Base-by-base conservation (phyloP, 2,329 filamentous ascomycete genomes). In the Penicillium sp. region DNA sequence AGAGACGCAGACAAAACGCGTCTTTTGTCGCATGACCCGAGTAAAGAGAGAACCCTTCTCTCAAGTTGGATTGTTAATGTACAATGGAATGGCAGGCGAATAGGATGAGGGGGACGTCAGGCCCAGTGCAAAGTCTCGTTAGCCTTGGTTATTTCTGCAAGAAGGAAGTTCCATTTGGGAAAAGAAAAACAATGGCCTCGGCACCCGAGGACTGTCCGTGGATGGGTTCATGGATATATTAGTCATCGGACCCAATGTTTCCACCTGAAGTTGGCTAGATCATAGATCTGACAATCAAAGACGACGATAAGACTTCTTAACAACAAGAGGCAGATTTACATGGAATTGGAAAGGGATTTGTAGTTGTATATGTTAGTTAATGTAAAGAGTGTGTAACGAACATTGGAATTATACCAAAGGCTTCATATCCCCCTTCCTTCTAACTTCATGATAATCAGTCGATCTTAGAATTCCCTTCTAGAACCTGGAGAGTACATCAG, bases 1-100 rank as follows among this genome's bases (percentile, higher is more conserved):
- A 4, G 82, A 85, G 54, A 85, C 75, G 69, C 82, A 84, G 31
- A 85, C 80, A 43, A 85, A 77, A 57, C 82, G 78, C 44, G 81
- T 80, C 58, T 73, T 79, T 56, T 63, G 70, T 44, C 53, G 62
- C 67, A 72, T 71, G 26, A 35, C 52, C 42, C 29, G 40, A 53
- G 49, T 22, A 49, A 53, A 14, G 42, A 37, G 14, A 13, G 16
- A 7, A 29, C 24, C 24, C 47, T 29, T 29, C 32, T 18, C 20
- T 49, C 32, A 40, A 40, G n/a, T 3, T 16, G 40, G n/a, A 20
- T 22, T 39, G 26, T 38, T 45, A 35, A 4, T 44, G 13, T 43
- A 13, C 45, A 24, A 24, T 39, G 50, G 35, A 16, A 38, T 50
- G 22, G 34, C 39, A 46, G 46, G 14, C 43, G 22, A 63, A 58